These are phyloP conservation scores for Eucalyptus fibrosa DNA, from an alignment of 345 rosid species.

Conservation along the genomic window DNA sequence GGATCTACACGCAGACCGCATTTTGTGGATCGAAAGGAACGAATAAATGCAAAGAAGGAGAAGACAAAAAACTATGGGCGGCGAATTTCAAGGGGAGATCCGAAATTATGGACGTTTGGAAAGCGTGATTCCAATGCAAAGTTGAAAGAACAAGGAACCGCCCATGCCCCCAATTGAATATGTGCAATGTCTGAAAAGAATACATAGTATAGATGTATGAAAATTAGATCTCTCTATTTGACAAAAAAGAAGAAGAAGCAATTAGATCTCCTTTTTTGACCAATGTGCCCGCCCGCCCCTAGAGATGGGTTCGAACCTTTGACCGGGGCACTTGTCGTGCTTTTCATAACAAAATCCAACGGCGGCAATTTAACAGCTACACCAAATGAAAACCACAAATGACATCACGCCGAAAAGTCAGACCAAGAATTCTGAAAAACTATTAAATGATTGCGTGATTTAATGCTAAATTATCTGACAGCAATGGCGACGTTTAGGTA, in stretches of 20 bases:
- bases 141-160: not conserved
- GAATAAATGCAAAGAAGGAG: not conserved
- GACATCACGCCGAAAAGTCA: not conserved
- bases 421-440: fast-evolving
- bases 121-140: not conserved
- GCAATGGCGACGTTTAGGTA: not conserved
- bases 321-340: not conserved
- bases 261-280: not conserved
- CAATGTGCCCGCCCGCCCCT: not conserved
- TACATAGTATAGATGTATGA: not conserved
- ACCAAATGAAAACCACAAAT: not conserved
- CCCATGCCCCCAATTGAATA: not conserved
- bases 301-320: not conserved
- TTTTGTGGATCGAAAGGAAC: not conserved
- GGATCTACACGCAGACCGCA: fast-evolving
- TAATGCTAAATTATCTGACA: not conserved
- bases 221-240: not conserved
- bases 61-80: not conserved
- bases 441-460: not conserved
- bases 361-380: not conserved
- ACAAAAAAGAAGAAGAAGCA: fast-evolving
- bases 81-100: not conserved
- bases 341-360: not conserved
- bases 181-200: not conserved
- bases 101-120: not conserved